phyloP scores from a whole-genome alignment of 169 alveolate genomes.

The Eimeria tenella region DNA sequence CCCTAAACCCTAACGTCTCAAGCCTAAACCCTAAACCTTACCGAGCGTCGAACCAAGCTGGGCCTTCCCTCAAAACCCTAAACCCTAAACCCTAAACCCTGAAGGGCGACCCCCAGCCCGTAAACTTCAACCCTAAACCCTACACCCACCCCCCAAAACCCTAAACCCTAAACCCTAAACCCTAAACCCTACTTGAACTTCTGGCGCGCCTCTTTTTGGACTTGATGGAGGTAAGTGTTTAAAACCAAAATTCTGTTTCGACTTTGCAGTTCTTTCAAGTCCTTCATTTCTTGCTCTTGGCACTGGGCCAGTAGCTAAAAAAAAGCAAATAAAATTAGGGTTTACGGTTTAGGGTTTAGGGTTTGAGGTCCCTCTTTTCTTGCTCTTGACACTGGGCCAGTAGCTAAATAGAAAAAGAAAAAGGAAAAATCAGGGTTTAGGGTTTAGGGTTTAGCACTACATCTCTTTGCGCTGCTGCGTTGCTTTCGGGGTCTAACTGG shows the following conservation, averaged over 20 bases:
- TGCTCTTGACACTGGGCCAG: no score
- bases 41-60: no score
- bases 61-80: no score
- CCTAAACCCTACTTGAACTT: constrained; percentile 23
- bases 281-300: constrained; percentile 45
- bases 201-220: constrained; percentile 21
- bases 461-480: constrained; percentile 41
- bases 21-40: no score
- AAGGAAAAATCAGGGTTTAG: no score
- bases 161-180: neutral
- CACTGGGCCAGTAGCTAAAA: neutral
- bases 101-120: no score
- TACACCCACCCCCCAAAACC: neutral
- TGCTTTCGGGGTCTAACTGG: constrained; percentile 17
- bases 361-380: neutral
- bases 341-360: neutral
- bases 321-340: no score
- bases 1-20: no score
- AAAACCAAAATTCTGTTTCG: constrained; percentile 27
- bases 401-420: no score
- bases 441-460: neutral
- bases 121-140: neutral
- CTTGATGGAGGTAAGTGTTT: neutral
- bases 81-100: no score
- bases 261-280: constrained; percentile 37